Base-by-base conservation (phyloP, 768 basidiomycete genomes). In the Mycena kentingensis region DNA sequence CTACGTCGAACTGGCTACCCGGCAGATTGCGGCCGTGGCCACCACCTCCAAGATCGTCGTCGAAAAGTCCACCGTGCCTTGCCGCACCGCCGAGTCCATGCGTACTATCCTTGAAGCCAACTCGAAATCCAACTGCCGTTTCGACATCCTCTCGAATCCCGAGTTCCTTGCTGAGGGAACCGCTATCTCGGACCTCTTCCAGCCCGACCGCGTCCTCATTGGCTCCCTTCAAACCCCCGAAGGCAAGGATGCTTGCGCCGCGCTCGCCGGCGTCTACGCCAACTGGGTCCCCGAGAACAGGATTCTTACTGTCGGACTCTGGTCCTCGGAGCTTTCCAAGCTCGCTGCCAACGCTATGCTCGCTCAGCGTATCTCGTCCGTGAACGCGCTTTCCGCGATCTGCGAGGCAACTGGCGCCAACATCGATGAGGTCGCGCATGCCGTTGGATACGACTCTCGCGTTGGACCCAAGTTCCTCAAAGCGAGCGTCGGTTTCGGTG, bases 131-230 rank as follows among this genome's bases (percentile, higher is more conserved):
- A 86, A 87, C 62, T 87, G 88, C 73, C 84, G 83, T 54, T 99
- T 99, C 66, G 94, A 98, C 67, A 98, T 99, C 68, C 87, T 99
- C 60, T 98, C 97, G 65, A 99, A 99, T 77, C 97, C 97, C 51
- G 97, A 99, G 70, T 99, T 99, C 79, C 80, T 99, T 41, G 97
- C 97, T 6, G 97, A 99, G 73, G 97, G 97, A 58, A 98, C 97
- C 29, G 97, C 97, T 49, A 95, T 99, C 66, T 62, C 52, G 42
- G 97, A 99, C 70, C 84, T 99, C 25, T 83, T 91, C 70, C 70
- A 65, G 16, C 97, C 97, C 16, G 97, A 99, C 73, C 88, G 97
- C 56, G 96, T 99, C 55, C 84, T 99, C 53, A 97, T 99, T 67
- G 97, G 97, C 19, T 97, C 94, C 27, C 85, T 99, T 10, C 87